Evolutionary conservation across 345 rosid genomes (phyloP).

Genomic region (Salix viminalis): DNA sequence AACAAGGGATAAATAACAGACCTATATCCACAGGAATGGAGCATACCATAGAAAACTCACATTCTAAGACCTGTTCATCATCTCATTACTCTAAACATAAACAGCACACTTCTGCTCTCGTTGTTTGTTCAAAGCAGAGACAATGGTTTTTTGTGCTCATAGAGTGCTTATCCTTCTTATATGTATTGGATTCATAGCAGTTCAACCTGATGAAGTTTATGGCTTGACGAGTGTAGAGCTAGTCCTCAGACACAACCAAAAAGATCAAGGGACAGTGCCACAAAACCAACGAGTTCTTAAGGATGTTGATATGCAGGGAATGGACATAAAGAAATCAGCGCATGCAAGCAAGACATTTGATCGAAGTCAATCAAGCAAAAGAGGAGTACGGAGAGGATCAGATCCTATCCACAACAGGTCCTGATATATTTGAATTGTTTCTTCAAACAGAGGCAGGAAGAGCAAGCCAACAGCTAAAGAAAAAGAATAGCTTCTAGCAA

Average conservation of each 20-base stretch:
- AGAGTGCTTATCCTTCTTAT: constrained; percentile 48
- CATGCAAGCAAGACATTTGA: constrained; percentile 35
- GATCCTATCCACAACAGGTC: constrained; percentile 88
- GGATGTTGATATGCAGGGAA: constrained; percentile 28
- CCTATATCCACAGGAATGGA: constrained; percentile 54
- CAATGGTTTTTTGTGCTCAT: constrained; percentile 42
- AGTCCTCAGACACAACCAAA: constrained; percentile 23
- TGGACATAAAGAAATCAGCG: constrained; percentile 36
- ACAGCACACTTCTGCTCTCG: constrained; percentile 34
- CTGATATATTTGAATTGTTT: constrained; percentile 21
- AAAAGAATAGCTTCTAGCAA: constrained; percentile 29
- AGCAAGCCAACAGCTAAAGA: constrained; percentile 21
- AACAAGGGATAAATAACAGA: constrained; percentile 44
- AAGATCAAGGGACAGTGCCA: constrained; percentile 20
- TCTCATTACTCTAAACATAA: constrained; percentile 40
- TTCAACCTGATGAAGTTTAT: constrained; percentile 34
- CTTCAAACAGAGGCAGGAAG: constrained; percentile 15
- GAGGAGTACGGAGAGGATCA: constrained; percentile 65
- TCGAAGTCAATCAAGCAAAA: constrained; percentile 55
- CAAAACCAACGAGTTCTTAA: constrained; percentile 36
- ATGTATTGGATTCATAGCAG: constrained; percentile 46
- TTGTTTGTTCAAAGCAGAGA: constrained; percentile 34
- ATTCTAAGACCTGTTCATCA: constrained; percentile 30
- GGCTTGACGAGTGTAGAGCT: constrained; percentile 34
- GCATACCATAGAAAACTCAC: constrained; percentile 33